Base-by-base conservation (phyloP, 345 rosid species). In the Corchorus olitorius region DNA sequence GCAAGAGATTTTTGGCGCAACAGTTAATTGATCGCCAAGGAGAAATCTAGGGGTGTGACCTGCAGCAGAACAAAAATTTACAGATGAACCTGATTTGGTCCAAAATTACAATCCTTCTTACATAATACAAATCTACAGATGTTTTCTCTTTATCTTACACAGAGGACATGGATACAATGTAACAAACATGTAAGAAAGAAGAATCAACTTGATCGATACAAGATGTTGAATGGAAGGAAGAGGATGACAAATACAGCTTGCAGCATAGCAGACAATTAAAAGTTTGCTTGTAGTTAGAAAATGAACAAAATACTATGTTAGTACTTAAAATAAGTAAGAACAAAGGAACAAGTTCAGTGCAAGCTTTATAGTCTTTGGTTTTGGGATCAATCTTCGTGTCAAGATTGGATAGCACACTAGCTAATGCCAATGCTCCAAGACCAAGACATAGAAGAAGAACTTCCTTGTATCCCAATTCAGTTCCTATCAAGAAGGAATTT, bases 21-120 rank as follows among this genome's bases (percentile, higher is more conserved):
- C n/a, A 62, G 94, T 90, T 7, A 92, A 52, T 41, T 92, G 94
- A 80, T 90, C 97, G 89, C 97, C 75, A 89, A 85, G 88, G 89
- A 87, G 84, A 90, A 90, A 83, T 92, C 94, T 0, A 88, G 94
- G 50, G 86, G 89, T 45, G 65, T 86, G 41, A 92, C 94, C 90
- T 88, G 83, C 35, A 39, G 65, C 63, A 72, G 13, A 34, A 53
- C 35, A 34, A 15, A 53, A 2, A 33, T 17, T 33, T 16, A 16
- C 45, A 8, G 33, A 35, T 72, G 60, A 35, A 45, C 6, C 19
- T 20, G 54, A 22, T 39, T 27, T 22, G 37, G 13, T 45, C 49
- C 34, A 17, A 6, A 19, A 37, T 20, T 12, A 37, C 6, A 16
- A 63, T 16, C 67, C 35, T 16, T 8, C 19, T 37, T 0, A 54